Evolutionary conservation across 176 grass and related monocot genomes (phyloP), one percentile per base, ranked within the genome.

Genomic region (Triticum dicoccoides): DNA sequence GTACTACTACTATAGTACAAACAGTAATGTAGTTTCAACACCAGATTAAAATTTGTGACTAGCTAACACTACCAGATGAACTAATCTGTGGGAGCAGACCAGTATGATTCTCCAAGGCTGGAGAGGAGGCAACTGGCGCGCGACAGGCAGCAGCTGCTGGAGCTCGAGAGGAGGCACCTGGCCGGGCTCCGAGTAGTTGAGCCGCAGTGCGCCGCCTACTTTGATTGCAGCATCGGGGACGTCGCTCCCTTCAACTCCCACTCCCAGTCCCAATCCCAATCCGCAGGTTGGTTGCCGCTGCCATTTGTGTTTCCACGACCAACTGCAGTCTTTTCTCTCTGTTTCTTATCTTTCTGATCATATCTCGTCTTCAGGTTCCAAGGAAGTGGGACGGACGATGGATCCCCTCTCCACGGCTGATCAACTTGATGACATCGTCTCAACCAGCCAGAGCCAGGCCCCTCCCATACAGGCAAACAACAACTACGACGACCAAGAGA

Each of bases 201-300:
- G 6, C 82, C 58, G 3, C 82, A 77, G 54, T 87, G 77, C 52
- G 63, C 65, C 32, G 63, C 65, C 32, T 90, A 86, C 69, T 83
- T 90, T 3, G 69, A 87, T 23, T 79, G 84, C 29, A 82, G 78
- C 41, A 92, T 86, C 5, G 80, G 86, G n/a, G 88, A 95, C 45
- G 68, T 34, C 6, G 69, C 68, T 21, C 23, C 84, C 27, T 69
- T 79, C 68, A 77, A 51, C 37, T 47, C 75, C 20, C 59, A 80
- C 9, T 51, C 67, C 6, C 59, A 80, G 9, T 51, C 67, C 9
- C 51, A 52, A 17, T 59, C 75, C 25, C 58, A 80, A 12, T 51
- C 67, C 9, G 6, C 58, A 83, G 84, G 89, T 90, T 6, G 10
- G 23, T 38, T 30, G 12, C 29, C 21, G 69, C 11, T 17, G 69